Evolutionary conservation across 2,329 filamentous ascomycete genomes (phyloP).

Genomic region (Drechslera avenae): DNA sequence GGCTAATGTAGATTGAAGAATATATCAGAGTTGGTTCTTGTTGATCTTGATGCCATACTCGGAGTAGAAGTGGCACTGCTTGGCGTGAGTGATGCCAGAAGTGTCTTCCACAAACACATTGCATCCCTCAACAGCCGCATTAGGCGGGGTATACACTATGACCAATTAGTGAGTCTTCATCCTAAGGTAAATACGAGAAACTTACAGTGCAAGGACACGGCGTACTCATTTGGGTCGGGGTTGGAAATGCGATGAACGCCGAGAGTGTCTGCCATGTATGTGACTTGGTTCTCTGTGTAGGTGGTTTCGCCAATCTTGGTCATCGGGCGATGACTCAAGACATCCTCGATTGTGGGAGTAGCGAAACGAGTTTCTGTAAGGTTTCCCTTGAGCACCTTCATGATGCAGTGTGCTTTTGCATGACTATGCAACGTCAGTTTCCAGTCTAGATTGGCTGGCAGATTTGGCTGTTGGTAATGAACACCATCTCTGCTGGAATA

Average conservation of each 20-base stretch:
- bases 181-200: slow-evolving; percentile 12
- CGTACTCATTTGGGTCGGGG: slow-evolving; percentile 70
- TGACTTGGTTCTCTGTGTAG: slow-evolving; percentile 73
- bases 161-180: slow-evolving; percentile 2
- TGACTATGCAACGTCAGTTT: slow-evolving; percentile 39
- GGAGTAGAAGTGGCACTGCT: slow-evolving; percentile 40
- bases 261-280: slow-evolving; percentile 89
- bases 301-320: slow-evolving; percentile 68
- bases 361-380: slow-evolving; percentile 82
- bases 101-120: slow-evolving; percentile 80
- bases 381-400: slow-evolving; percentile 81
- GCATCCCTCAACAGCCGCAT: slow-evolving; percentile 82
- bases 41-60: slow-evolving; percentile 34
- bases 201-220: slow-evolving; percentile 80
- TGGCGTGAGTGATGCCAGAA: slow-evolving; percentile 52
- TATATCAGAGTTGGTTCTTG: neutral
- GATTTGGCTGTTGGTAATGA: neutral
- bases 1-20: no score
- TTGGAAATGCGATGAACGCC: slow-evolving; percentile 86
- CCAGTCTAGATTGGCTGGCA: neutral
- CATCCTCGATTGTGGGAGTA: slow-evolving; percentile 64
- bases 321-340: slow-evolving; percentile 60
- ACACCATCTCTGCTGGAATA: neutral
- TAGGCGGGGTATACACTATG: slow-evolving; percentile 81
- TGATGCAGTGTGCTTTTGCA: slow-evolving; percentile 83